A percentile compares a stretch with the other conserved stretches of the same genome.
Evolutionary conservation across 2,329 filamentous ascomycete genomes (phyloP).

Genomic region (Beauveria scarabaeidicola): DNA sequence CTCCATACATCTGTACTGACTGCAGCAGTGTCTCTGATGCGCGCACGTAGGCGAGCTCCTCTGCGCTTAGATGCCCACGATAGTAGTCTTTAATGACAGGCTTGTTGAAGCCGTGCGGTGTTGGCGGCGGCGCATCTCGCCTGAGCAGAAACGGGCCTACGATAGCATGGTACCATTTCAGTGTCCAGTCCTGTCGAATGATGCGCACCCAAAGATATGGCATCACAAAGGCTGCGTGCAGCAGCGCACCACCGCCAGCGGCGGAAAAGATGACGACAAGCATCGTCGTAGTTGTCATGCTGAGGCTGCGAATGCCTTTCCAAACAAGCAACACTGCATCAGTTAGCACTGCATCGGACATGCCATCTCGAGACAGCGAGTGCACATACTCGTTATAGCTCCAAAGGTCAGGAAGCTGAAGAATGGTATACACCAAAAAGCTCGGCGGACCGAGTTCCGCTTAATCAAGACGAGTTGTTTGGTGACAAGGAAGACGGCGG

Average conservation of each 20-base stretch:
- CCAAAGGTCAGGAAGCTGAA: slow-evolving; percentile 30
- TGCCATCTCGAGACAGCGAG: not conserved
- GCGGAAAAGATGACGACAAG: slow-evolving; percentile 34
- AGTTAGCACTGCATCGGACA: slow-evolving; percentile 7
- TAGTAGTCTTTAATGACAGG: slow-evolving; percentile 41
- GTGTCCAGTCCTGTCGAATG: slow-evolving; percentile 41
- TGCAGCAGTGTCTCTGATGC: slow-evolving; percentile 26
- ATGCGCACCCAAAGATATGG: slow-evolving; percentile 44
- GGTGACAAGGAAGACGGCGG: slow-evolving; percentile 25
- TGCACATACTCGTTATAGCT: slow-evolving; percentile 24
- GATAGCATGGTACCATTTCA: slow-evolving; percentile 39
- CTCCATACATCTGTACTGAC: slow-evolving; percentile 22
- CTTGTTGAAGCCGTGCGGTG: slow-evolving; percentile 31
- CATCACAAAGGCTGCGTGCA: slow-evolving; percentile 40
- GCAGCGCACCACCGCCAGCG: slow-evolving; percentile 30
- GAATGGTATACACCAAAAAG: slow-evolving; percentile 27
- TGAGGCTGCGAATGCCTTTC: slow-evolving; percentile 25
- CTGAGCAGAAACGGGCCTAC: slow-evolving; percentile 38
- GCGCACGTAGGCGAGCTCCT: slow-evolving; percentile 32
- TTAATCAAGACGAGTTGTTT: slow-evolving; percentile 24
- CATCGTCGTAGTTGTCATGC: slow-evolving; percentile 17
- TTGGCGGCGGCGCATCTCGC: slow-evolving; percentile 27
- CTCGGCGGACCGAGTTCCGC: slow-evolving; percentile 23
- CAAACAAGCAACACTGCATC: slow-evolving; percentile 43
- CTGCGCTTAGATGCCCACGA: slow-evolving; percentile 36